phyloP scores from a whole-genome alignment of 441 rosid genomes.

The Pelargonium citronellum region DNA sequence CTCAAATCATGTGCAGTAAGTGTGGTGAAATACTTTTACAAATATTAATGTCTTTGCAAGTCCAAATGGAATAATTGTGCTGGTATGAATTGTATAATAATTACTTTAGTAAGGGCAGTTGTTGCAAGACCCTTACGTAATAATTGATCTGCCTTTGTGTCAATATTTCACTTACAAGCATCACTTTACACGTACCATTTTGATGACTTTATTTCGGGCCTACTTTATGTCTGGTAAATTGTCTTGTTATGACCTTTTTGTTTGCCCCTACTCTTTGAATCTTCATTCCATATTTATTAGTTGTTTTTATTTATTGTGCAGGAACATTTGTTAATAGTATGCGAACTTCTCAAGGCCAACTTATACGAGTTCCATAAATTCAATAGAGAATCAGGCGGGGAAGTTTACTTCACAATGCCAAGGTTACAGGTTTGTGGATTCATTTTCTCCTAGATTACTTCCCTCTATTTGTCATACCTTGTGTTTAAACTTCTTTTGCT shows the following conservation, averaged over 20 bases:
- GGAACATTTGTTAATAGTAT: conserved; percentile 93
- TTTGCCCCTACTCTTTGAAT: not conserved
- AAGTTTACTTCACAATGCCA: conserved; percentile 97
- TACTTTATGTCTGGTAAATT: too few species aligned
- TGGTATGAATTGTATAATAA: too few species aligned
- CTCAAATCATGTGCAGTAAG: too few species aligned
- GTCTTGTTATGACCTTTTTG: not conserved
- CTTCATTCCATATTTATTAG: conserved; percentile 5
- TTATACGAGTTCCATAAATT: conserved; percentile 92
- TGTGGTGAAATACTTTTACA: too few species aligned
- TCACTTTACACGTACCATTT: too few species aligned
- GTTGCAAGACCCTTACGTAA: too few species aligned
- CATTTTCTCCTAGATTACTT: conserved; percentile 18
- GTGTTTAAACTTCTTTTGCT: conserved; percentile 27
- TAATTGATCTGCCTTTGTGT: too few species aligned
- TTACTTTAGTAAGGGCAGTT: too few species aligned
- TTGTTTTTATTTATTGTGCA: conserved; percentile 31
- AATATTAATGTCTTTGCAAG: too few species aligned
- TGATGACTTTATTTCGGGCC: too few species aligned
- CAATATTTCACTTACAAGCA: too few species aligned
- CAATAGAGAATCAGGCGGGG: conserved; percentile 97
- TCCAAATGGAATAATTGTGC: too few species aligned
- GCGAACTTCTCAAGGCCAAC: conserved; percentile 97
- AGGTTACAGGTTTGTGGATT: conserved; percentile 76
- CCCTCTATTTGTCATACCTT: conserved; percentile 9